Conservation (phyloP, 768 basidiomycete genomes). For the Scleroderma bovista region DNA sequence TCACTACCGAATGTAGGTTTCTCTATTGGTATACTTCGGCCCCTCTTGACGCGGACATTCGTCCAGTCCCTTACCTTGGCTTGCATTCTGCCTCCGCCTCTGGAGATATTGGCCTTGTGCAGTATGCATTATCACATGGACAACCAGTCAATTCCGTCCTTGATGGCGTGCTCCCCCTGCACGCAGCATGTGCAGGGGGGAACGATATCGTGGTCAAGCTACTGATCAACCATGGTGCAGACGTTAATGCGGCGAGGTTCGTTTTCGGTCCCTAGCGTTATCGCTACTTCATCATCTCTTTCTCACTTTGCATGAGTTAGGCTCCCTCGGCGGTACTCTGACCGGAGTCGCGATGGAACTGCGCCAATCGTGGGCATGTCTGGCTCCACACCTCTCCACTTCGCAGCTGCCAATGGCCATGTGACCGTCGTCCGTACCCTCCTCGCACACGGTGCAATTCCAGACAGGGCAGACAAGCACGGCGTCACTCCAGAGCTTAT, state of each 20-base stretch:
- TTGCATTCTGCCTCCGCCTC: conserved; percentile 73
- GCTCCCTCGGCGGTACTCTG: conserved; percentile 70
- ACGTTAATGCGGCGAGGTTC: conserved; percentile 92
- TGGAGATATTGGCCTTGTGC: conserved; percentile 89
- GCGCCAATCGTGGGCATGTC: conserved; percentile 72
- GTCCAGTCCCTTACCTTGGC: conserved; percentile 69
- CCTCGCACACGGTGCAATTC: conserved; percentile 78
- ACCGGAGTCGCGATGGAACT: conserved; percentile 58
- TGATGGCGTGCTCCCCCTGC: conserved; percentile 94
- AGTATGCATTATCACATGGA: conserved; percentile 88
- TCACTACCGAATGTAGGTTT: conserved; percentile 45
- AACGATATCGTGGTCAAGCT: conserved; percentile 83
- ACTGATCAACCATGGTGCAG: conserved; percentile 91
- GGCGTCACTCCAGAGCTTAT: conserved; percentile 83
- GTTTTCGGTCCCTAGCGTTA: conserved; percentile 18
- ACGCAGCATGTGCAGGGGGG: conserved; percentile 91
- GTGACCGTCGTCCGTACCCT: conserved; percentile 70
- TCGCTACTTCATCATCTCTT: conserved; percentile 4
- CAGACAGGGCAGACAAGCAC: conserved; percentile 84
- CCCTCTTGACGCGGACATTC: not conserved
- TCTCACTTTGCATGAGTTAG: conserved; percentile 29
- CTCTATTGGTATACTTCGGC: not conserved
- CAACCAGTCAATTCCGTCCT: conserved; percentile 96
- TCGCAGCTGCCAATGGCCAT: conserved; percentile 95
- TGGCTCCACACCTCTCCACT: conserved; percentile 95